phyloP scores from a whole-genome alignment of 148 eudicot species.

The Vaccinium myrtillus region DNA sequence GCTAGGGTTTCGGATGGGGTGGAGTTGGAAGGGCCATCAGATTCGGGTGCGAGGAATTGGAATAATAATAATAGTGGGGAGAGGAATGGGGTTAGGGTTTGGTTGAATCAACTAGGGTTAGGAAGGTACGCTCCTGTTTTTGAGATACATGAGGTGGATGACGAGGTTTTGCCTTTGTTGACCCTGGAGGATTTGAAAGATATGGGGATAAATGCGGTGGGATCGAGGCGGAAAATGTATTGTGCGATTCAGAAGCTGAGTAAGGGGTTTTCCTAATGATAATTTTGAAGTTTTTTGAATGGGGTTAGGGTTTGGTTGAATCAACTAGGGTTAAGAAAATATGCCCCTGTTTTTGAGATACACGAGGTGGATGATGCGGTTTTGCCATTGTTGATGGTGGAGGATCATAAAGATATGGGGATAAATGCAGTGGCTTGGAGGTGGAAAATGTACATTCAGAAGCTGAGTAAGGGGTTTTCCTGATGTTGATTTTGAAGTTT shows the following conservation, averaged over 20 bases:
- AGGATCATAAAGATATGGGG: conserved; percentile 81
- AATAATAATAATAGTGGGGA: conserved; percentile 21
- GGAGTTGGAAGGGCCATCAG: conserved; percentile 38
- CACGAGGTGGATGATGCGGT: conserved; percentile 78
- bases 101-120: conserved; percentile 56
- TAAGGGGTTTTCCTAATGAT: conserved; percentile 47
- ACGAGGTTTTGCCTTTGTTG: conserved; percentile 66
- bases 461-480: conserved; percentile 54
- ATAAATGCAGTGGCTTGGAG: conserved; percentile 70
- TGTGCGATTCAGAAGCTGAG: conserved; percentile 63
- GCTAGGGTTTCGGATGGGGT: conserved; percentile 36
- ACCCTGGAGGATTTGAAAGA: conserved; percentile 78
- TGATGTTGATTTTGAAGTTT: conserved; percentile 15
- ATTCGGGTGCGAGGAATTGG: conserved; percentile 26
- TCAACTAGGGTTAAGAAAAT: conserved; percentile 52
- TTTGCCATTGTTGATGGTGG: conserved; percentile 63
- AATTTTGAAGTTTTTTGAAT: conserved; percentile 9
- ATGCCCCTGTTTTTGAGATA: conserved; percentile 57
- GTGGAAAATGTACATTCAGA: conserved; percentile 66
- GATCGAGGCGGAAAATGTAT: conserved; percentile 65
- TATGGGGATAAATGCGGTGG: conserved; percentile 79
- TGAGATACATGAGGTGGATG: conserved; percentile 73
- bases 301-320: conserved; percentile 62
- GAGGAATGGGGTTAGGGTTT: conserved; percentile 52
- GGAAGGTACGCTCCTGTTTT: conserved; percentile 59